Conservation (phyloP, 2,329 filamentous ascomycete genomes). For the Alternaria triticimaculans region DNA sequence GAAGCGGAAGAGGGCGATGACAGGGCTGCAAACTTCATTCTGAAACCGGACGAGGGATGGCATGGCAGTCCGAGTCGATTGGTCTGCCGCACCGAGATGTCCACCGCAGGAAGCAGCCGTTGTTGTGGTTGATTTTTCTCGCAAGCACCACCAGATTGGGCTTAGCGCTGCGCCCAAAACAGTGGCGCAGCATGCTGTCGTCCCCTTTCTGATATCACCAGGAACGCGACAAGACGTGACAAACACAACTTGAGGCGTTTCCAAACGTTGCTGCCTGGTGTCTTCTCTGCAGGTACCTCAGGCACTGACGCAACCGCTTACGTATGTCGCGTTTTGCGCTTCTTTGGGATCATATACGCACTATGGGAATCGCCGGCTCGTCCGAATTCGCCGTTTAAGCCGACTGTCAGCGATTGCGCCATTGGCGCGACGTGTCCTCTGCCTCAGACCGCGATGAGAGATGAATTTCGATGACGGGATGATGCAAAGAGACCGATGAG, state of each 20-base stretch:
- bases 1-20: conserved; percentile 13
- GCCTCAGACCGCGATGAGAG: background rate
- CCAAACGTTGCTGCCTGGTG: conserved; percentile 16
- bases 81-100: conserved; percentile 11
- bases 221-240: background rate
- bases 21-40: conserved; percentile 17
- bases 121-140: conserved; percentile 21
- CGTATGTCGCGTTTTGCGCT: conserved; percentile 14
- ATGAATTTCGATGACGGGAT: background rate
- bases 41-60: conserved; percentile 7
- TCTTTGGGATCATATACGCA: background rate
- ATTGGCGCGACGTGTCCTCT: background rate
- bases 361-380: background rate
- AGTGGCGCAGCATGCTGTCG: conserved; percentile 15
- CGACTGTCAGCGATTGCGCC: background rate
- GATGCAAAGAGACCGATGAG: background rate
- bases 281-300: conserved; percentile 15
- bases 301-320: conserved; percentile 27
- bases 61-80: conserved; percentile 17
- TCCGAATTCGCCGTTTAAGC: background rate
- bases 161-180: conserved; percentile 6
- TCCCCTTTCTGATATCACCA: conserved; percentile 3
- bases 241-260: background rate
- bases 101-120: conserved; percentile 15
- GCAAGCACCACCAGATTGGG: conserved; percentile 29